Percentiles rank a stretch among this genome's conserved stretches.
phyloP scores from a whole-genome alignment of 1,139 yeast species.

The Suhomyces choctaworum region DNA sequence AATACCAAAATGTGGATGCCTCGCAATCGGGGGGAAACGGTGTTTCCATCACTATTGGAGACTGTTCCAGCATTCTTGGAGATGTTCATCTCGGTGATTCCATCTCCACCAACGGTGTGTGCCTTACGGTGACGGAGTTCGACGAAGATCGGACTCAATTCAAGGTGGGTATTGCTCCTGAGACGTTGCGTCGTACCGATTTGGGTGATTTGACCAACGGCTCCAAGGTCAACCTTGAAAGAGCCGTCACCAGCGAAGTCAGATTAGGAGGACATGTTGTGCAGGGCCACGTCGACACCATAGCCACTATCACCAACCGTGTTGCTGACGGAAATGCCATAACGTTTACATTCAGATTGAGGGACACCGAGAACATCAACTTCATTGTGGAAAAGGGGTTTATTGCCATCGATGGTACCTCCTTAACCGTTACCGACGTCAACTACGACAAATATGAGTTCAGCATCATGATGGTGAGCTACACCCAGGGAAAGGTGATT shows the following conservation, averaged over 20 bases:
- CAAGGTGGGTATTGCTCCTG: constrained; percentile 93
- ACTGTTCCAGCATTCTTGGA: constrained; percentile 60
- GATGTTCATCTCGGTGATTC: constrained; percentile 95
- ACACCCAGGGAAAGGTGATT: constrained; percentile 82
- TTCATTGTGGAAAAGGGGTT: constrained; percentile 94
- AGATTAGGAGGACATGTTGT: constrained; percentile 97
- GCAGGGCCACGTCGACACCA: constrained; percentile 95
- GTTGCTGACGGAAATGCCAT: constrained; percentile 76
- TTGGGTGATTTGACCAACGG: constrained; percentile 62
- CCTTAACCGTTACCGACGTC: constrained; percentile 85
- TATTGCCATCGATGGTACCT: constrained; percentile 88
- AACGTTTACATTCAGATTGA: constrained; percentile 68
- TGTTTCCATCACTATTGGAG: constrained; percentile 64
- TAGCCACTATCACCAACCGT: constrained; percentile 61
- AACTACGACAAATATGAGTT: constrained; percentile 59
- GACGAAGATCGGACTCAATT: constrained; percentile 50
- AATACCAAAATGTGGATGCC: constrained; percentile 50
- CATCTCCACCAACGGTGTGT: constrained; percentile 85
- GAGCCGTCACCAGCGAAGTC: constrained; percentile 81
- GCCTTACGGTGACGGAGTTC: constrained; percentile 92
- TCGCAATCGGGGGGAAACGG: constrained; percentile 75
- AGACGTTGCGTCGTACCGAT: constrained; percentile 80
- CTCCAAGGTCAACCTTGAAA: constrained; percentile 75
- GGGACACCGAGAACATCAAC: constrained; percentile 62
- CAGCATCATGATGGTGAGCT: constrained; percentile 86